phyloP scores from a whole-genome alignment of 495 filamentous ascomycete genomes.

The Penicillium psychrofluorescens region DNA sequence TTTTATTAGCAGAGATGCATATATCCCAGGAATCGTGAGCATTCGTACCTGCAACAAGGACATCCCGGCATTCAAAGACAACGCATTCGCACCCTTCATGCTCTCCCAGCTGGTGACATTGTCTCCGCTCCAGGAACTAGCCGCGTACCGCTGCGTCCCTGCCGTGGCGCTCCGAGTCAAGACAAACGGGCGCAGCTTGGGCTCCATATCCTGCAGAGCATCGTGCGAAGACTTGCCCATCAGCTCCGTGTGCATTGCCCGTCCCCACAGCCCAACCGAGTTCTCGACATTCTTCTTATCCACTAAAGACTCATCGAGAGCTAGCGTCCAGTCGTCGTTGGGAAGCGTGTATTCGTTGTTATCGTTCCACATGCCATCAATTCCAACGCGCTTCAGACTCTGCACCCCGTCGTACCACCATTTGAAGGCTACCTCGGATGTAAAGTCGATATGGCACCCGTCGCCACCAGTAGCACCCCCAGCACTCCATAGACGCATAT shows the following conservation, averaged over 20 bases:
- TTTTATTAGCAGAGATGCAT: background rate
- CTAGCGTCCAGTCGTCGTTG: slow-evolving; percentile 54
- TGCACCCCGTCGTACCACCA: slow-evolving; percentile 64
- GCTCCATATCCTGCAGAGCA: slow-evolving; percentile 47
- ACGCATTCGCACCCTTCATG: slow-evolving; percentile 59
- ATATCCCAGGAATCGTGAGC: too few species aligned
- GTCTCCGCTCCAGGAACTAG: slow-evolving; percentile 62
- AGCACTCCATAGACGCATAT: slow-evolving; percentile 59
- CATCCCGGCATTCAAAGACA: slow-evolving; percentile 60
- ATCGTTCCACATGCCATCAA: slow-evolving; percentile 71
- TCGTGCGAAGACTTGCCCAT: slow-evolving; percentile 61
- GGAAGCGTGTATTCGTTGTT: slow-evolving; percentile 68
- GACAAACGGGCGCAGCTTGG: slow-evolving; percentile 52
- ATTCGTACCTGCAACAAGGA: slow-evolving; percentile 40
- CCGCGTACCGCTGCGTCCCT: slow-evolving; percentile 59
- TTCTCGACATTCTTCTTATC: slow-evolving; percentile 21
- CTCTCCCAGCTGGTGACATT: slow-evolving; percentile 60
- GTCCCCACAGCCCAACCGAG: slow-evolving; percentile 55
- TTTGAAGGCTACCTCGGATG: slow-evolving; percentile 52
- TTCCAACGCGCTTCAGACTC: slow-evolving; percentile 50
- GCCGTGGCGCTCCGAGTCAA: slow-evolving; percentile 62
- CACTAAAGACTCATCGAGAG: slow-evolving; percentile 36
- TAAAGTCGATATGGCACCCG: slow-evolving; percentile 65
- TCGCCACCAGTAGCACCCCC: slow-evolving; percentile 61
- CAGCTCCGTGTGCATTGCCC: slow-evolving; percentile 57